A percentile compares a stretch with the other conserved stretches of the same genome.
Evolutionary conservation across 2,329 filamentous ascomycete species (phyloP).

Genomic region (Colletotrichum ledebouriae): DNA sequence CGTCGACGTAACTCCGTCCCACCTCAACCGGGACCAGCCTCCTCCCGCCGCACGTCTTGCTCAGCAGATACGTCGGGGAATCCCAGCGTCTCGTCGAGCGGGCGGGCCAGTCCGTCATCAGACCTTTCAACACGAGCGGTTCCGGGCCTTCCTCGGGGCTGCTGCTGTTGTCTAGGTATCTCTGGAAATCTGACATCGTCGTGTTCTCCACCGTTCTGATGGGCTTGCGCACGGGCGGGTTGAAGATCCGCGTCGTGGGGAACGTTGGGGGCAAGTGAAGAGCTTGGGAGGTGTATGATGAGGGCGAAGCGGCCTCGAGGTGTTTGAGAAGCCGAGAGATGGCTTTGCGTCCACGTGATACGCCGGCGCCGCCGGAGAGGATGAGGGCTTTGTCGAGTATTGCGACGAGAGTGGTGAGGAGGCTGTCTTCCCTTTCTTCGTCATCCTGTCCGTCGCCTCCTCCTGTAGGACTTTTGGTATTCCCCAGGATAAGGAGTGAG

Average conservation of each 20-base stretch:
- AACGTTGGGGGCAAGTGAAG: slow-evolving; percentile 44
- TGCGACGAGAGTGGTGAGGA: slow-evolving; percentile 70
- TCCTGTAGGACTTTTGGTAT: no score
- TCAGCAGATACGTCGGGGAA: slow-evolving; percentile 79
- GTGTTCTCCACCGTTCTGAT: slow-evolving; percentile 60
- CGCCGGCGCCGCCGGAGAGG: slow-evolving; percentile 74
- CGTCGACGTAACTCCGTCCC: slow-evolving; percentile 88
- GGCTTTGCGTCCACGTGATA: slow-evolving; percentile 62
- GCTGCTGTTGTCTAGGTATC: slow-evolving; percentile 63
- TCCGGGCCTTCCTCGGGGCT: slow-evolving; percentile 48
- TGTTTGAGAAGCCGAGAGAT: slow-evolving; percentile 56
- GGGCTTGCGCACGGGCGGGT: slow-evolving; percentile 57
- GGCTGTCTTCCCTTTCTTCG: slow-evolving; percentile 40
- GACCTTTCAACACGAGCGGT: slow-evolving; percentile 78
- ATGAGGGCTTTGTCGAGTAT: slow-evolving; percentile 83
- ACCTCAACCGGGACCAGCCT: slow-evolving; percentile 89
- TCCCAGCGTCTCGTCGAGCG: slow-evolving; percentile 77
- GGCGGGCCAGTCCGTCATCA: slow-evolving; percentile 82
- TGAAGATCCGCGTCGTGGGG: slow-evolving; percentile 49
- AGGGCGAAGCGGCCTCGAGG: neutral
- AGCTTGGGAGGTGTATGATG: no score
- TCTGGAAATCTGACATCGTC: slow-evolving; percentile 72
- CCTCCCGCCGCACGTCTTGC: slow-evolving; percentile 79
- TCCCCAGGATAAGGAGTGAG: slow-evolving; percentile 36
- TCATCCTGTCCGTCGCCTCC: neutral